phyloP scores from a whole-genome alignment of 352 stramenopile species.

The Pythium grandisporangium region DNA sequence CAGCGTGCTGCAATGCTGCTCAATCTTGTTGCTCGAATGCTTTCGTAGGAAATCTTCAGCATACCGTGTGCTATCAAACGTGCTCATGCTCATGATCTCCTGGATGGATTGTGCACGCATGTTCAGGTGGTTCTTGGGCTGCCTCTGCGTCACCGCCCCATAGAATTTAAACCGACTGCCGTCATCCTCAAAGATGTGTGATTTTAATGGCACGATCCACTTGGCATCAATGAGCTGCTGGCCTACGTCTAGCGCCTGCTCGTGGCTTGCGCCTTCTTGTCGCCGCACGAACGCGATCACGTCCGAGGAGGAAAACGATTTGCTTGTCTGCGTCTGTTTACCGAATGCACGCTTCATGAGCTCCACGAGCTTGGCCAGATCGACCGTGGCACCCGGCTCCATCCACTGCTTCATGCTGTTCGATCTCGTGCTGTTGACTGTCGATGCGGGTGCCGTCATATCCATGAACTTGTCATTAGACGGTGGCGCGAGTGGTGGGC shows the following conservation, averaged over 20 bases:
- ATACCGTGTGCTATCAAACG: conserved; percentile 68
- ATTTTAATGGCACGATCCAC: conserved; percentile 65
- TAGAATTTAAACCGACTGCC: conserved; percentile 62
- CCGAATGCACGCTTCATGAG: conserved; percentile 66
- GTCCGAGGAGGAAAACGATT: conserved; percentile 63
- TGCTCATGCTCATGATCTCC: conserved; percentile 61
- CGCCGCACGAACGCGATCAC: conserved; percentile 54
- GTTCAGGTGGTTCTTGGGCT: conserved; percentile 58
- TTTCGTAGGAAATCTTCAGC: conserved; percentile 73
- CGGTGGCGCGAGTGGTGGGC: background rate
- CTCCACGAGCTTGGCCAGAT: conserved; percentile 52
- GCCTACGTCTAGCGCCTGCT: conserved; percentile 40
- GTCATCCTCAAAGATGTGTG: conserved; percentile 58
- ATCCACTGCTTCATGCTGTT: conserved; percentile 3
- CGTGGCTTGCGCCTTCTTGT: conserved; percentile 21
- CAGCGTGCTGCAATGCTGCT: conserved; percentile 66
- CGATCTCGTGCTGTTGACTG: background rate
- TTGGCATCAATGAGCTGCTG: conserved; percentile 66
- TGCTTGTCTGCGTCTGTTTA: conserved; percentile 67
- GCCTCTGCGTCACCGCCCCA: conserved; percentile 28
- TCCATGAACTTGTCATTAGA: background rate
- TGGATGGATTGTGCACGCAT: conserved; percentile 65
- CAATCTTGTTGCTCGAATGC: conserved; percentile 65
- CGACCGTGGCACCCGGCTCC: conserved; percentile 26
- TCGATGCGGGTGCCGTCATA: background rate